Evolutionary conservation across 2,329 filamentous ascomycete genomes (phyloP).

Genomic region (Verticillium isaacii): DNA sequence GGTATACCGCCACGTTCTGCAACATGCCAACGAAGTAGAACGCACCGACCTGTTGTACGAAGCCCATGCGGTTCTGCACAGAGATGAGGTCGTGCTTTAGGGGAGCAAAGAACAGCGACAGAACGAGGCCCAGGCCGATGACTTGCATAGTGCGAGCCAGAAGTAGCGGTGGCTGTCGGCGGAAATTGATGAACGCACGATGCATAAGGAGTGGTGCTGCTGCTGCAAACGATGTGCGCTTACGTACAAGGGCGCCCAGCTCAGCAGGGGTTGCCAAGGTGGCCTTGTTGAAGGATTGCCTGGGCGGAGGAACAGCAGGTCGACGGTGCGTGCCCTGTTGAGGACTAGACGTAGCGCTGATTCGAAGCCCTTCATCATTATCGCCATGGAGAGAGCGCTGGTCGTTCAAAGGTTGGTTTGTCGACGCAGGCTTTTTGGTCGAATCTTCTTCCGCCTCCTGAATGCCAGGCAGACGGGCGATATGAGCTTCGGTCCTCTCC

Average conservation of each 20-base stretch:
- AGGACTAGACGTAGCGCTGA: background rate
- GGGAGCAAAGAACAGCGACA: constrained; percentile 68
- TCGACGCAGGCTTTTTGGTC: constrained; percentile 7
- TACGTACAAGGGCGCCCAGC: constrained; percentile 62
- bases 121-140: constrained; percentile 55
- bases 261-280: constrained; percentile 64
- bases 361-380: background rate
- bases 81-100: constrained; percentile 63
- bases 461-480: constrained; percentile 19
- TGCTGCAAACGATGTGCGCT: constrained; percentile 54
- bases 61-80: constrained; percentile 69
- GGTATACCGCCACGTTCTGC: constrained; percentile 73
- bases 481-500: constrained; percentile 1
- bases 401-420: constrained; percentile 9
- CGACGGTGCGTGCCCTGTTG: constrained; percentile 2
- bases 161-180: constrained; percentile 59
- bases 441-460: constrained; percentile 20
- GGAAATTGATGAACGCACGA: constrained; percentile 64
- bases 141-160: constrained; percentile 65
- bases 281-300: constrained; percentile 36
- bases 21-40: constrained; percentile 76
- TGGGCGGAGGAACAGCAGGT: constrained; percentile 20
- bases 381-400: background rate
- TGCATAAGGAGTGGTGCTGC: constrained; percentile 65
- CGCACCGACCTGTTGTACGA: constrained; percentile 66